Evolutionary conservation across 768 basidiomycete genomes (phyloP).

Genomic region (Amanita inopinata): DNA sequence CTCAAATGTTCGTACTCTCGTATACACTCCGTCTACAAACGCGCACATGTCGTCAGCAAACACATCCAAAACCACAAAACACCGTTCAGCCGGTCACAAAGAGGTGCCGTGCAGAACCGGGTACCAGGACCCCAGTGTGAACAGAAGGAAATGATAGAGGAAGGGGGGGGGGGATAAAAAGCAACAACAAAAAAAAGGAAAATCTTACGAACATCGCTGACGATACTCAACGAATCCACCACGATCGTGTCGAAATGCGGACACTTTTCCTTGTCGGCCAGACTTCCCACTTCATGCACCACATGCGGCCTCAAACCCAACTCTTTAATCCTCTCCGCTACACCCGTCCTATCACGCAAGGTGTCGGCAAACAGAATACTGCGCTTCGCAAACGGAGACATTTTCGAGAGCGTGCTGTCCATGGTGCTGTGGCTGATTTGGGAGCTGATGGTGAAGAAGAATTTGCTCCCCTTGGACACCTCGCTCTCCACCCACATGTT

Average conservation of each 20-base stretch:
- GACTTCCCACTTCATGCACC: slow-evolving; percentile 69
- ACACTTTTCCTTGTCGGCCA: slow-evolving; percentile 70
- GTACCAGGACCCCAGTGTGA: no score
- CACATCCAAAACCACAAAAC: no score
- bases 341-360: slow-evolving; percentile 60
- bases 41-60: neutral
- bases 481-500: slow-evolving; percentile 99
- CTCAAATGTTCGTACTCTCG: slow-evolving; percentile 90
- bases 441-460: slow-evolving; percentile 94
- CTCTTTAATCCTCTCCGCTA: slow-evolving; percentile 67
- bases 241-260: slow-evolving; percentile 94
- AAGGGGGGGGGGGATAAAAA: no score
- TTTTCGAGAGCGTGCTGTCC: slow-evolving; percentile 67
- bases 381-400: slow-evolving; percentile 79
- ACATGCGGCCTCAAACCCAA: slow-evolving; percentile 73
- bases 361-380: slow-evolving; percentile 92
- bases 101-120: no score
- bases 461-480: slow-evolving; percentile 84
- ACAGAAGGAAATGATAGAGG: no score
- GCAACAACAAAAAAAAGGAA: slow-evolving; percentile 5
- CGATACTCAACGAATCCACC: slow-evolving; percentile 79
- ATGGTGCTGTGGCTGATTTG: slow-evolving; percentile 69
- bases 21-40: slow-evolving; percentile 69
- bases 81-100: no score
- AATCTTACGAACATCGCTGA: slow-evolving; percentile 29